Conservation (phyloP, 805 yeast genomes). For the Priceomyces castillae region DNA sequence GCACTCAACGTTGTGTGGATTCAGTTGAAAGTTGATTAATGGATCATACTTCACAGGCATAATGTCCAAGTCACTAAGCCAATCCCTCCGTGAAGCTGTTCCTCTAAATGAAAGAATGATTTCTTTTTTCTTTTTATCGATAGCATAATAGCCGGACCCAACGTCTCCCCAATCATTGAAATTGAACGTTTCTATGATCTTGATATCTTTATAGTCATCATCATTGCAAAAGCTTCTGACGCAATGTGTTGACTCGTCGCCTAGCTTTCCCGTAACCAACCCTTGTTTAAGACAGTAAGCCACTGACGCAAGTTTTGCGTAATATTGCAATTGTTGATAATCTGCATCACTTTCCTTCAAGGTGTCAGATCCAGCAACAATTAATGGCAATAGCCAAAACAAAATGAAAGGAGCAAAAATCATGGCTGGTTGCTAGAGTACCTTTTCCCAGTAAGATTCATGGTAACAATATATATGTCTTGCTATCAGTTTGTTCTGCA, state of each 20-base stretch:
- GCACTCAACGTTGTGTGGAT: slow-evolving; percentile 32
- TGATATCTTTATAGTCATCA: slow-evolving; percentile 21
- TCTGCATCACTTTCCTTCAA: slow-evolving; percentile 10
- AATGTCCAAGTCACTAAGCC: slow-evolving; percentile 56
- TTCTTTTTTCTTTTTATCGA: slow-evolving; percentile 43
- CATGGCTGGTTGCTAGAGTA: neutral
- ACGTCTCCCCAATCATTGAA: slow-evolving; percentile 42
- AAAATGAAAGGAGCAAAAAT: neutral
- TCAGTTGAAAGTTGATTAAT: slow-evolving; percentile 10
- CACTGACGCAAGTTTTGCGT: slow-evolving; percentile 33
- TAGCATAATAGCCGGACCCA: slow-evolving; percentile 56
- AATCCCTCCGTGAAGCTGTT: slow-evolving; percentile 57
- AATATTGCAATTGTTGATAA: slow-evolving; percentile 24
- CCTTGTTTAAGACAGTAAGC: slow-evolving; percentile 39
- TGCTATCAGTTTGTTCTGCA: neutral
- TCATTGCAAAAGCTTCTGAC: slow-evolving; percentile 23
- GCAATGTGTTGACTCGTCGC: slow-evolving; percentile 21
- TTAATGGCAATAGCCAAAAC: neutral
- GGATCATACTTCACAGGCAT: slow-evolving; percentile 49
- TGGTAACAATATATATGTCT: too few relatives aligned
- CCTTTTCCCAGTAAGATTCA: neutral
- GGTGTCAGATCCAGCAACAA: neutral
- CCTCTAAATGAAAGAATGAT: slow-evolving; percentile 62
- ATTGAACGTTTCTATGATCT: slow-evolving; percentile 38
- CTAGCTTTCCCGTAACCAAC: slow-evolving; percentile 22